phyloP scores from a whole-genome alignment of 1,284 basidiomycete genomes.

The Puccinia horiana region DNA sequence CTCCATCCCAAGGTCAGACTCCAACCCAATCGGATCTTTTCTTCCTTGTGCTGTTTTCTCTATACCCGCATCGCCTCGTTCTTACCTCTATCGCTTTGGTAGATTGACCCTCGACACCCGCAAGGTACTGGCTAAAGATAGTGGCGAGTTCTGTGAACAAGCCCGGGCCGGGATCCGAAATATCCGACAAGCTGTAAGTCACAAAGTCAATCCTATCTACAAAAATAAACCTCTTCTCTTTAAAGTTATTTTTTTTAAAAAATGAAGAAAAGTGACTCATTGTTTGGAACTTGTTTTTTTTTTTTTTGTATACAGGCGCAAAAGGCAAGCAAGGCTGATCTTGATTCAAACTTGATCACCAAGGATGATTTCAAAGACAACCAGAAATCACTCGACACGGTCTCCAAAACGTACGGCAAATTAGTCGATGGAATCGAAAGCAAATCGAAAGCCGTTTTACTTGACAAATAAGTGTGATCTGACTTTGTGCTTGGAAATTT shows the following conservation, averaged over 20 bases:
- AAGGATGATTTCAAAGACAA: conserved; percentile 42
- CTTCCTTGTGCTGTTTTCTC: not conserved
- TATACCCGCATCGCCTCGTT: not conserved
- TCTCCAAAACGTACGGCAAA: conserved; percentile 26
- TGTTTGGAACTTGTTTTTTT: not conserved
- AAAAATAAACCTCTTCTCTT: not conserved
- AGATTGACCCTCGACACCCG: conserved; percentile 17
- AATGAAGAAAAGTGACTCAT: not conserved
- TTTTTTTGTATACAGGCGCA: conserved; percentile 3
- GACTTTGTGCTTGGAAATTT: too few species aligned
- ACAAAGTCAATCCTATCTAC: not conserved
- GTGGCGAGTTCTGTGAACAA: conserved; percentile 33
- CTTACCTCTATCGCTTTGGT: not conserved
- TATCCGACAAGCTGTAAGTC: conserved; percentile 33
- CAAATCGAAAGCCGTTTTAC: conserved; percentile 28
- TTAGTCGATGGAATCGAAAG: conserved; percentile 31
- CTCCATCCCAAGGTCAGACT: conserved; percentile 26
- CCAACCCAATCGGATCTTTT: not conserved
- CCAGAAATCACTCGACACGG: conserved; percentile 26
- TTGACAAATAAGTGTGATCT: conserved; percentile 15
- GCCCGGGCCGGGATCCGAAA: conserved; percentile 20
- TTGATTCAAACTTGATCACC: conserved; percentile 28
- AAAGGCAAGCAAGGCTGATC: conserved; percentile 24
- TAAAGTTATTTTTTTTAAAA: not conserved
- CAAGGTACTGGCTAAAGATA: conserved; percentile 17